These are phyloP conservation scores for Colletotrichum euphorbiae DNA, from an alignment of 2,329 filamentous ascomycete genomes.

Conservation along the genomic window DNA sequence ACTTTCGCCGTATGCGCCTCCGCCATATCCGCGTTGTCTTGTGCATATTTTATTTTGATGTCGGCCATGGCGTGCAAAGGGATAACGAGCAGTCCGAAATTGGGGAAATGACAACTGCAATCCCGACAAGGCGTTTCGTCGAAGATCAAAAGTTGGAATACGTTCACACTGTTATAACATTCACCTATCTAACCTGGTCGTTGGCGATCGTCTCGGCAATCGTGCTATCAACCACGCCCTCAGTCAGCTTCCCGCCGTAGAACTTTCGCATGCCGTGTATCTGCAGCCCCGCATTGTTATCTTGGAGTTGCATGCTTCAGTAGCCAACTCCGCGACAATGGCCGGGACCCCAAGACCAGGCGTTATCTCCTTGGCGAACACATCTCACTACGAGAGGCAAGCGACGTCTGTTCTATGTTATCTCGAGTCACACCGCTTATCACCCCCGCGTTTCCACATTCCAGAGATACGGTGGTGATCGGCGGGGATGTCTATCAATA, in stretches of 20 bases:
- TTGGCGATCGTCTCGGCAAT: neutral
- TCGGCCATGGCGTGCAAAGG: slow-evolving; percentile 10
- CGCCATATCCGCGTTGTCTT: slow-evolving; percentile 3
- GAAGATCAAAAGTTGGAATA: neutral
- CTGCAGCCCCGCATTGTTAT: slow-evolving; percentile 13
- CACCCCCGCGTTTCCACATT: slow-evolving; percentile 18
- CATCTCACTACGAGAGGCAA: neutral
- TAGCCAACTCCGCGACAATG: neutral
- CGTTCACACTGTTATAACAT: neutral
- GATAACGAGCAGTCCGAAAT: neutral
- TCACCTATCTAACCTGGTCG: neutral
- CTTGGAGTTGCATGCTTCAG: neutral
- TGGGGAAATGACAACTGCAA: neutral
- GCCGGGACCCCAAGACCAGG: slow-evolving; percentile 7
- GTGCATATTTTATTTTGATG: slow-evolving; percentile 15
- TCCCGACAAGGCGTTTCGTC: neutral
- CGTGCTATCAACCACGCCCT: neutral
- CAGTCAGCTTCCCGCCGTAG: neutral
- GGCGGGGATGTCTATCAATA: neutral
- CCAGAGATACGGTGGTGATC: neutral
- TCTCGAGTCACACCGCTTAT: neutral
- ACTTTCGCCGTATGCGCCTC: slow-evolving; percentile 20
- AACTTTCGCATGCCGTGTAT: neutral
- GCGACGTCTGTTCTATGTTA: slow-evolving; percentile 1
- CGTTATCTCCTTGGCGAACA: slow-evolving; percentile 11